Conservation (phyloP, 1,284 basidiomycete genomes). For the Coniophora puteana region DNA sequence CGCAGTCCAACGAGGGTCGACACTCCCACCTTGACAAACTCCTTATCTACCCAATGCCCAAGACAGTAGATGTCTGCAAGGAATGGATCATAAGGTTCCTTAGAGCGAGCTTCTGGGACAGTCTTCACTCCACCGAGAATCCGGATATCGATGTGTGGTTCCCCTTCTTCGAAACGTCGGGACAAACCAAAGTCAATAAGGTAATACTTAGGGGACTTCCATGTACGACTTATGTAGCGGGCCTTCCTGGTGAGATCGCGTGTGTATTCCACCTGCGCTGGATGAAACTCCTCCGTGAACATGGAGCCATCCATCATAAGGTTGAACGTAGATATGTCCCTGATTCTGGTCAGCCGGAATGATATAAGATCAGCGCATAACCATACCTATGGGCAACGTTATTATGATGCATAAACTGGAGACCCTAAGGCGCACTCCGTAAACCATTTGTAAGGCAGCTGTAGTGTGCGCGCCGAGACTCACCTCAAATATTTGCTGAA, state of each 20-base stretch:
- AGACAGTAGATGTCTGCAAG: slow-evolving; percentile 29
- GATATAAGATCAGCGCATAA: not conserved
- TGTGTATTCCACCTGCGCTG: not conserved
- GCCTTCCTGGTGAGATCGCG: not conserved
- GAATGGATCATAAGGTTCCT: slow-evolving; percentile 22
- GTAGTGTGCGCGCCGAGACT: not conserved
- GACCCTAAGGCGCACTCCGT: slow-evolving; percentile 23
- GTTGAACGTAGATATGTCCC: slow-evolving; percentile 22
- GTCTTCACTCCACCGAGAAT: slow-evolving; percentile 29
- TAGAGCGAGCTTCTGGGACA: slow-evolving; percentile 29
- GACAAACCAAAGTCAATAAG: slow-evolving; percentile 36
- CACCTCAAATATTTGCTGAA: slow-evolving; percentile 35
- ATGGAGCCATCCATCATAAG: slow-evolving; percentile 35
- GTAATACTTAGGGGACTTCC: not conserved
- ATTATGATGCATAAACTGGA: slow-evolving; percentile 35
- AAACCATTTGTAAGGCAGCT: not conserved
- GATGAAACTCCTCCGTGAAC: slow-evolving; percentile 17
- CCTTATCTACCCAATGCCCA: slow-evolving; percentile 18
- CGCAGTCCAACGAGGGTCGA: not conserved
- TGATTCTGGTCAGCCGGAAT: not conserved
- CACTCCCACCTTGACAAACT: slow-evolving; percentile 16
- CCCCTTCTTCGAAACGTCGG: slow-evolving; percentile 17
- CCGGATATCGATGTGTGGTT: slow-evolving; percentile 14
- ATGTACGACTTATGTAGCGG: not conserved
- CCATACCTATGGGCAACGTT: slow-evolving; percentile 35